These are phyloP conservation scores for Crotalaria pallida DNA, from an alignment of 306 rosid species.

Conservation along the genomic window DNA sequence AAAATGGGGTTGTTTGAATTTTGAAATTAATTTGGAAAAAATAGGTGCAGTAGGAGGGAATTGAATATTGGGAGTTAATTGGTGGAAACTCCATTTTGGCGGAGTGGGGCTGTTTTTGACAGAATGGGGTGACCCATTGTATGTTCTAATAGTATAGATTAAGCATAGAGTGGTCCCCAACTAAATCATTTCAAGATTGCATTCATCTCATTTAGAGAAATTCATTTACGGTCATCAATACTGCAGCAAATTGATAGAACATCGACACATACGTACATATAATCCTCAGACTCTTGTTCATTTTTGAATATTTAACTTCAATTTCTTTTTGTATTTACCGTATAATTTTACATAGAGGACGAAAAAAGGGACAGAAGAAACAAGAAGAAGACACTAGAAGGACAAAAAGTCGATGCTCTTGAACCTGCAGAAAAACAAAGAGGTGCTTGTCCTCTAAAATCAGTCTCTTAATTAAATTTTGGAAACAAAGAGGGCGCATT, in stretches of 20 bases:
- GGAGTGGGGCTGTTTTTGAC: too few relatives aligned
- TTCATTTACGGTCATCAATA: slow-evolving; percentile 12
- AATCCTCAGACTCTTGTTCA: not conserved
- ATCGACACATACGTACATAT: not conserved
- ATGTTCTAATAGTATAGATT: too few relatives aligned
- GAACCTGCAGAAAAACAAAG: not conserved
- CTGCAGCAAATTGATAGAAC: not conserved
- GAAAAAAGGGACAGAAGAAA: not conserved
- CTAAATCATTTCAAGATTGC: not conserved
- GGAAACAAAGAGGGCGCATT: too few relatives aligned
- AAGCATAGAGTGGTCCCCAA: slow-evolving; percentile 20
- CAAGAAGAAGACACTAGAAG: not conserved
- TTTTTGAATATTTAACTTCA: not conserved
- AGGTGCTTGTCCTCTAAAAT: not conserved
- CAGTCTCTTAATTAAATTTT: not conserved
- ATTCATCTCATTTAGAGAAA: not conserved
- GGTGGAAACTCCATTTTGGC: too few relatives aligned
- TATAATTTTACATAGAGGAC: not conserved
- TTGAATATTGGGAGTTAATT: too few relatives aligned
- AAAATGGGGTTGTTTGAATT: too few relatives aligned
- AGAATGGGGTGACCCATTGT: too few relatives aligned
- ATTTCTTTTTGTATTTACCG: not conserved
- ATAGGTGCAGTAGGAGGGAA: too few relatives aligned
- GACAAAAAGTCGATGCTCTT: not conserved
- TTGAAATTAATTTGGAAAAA: too few relatives aligned